Conservation (phyloP, 108 stramenopile species). For the Skeletonema marinoi region DNA sequence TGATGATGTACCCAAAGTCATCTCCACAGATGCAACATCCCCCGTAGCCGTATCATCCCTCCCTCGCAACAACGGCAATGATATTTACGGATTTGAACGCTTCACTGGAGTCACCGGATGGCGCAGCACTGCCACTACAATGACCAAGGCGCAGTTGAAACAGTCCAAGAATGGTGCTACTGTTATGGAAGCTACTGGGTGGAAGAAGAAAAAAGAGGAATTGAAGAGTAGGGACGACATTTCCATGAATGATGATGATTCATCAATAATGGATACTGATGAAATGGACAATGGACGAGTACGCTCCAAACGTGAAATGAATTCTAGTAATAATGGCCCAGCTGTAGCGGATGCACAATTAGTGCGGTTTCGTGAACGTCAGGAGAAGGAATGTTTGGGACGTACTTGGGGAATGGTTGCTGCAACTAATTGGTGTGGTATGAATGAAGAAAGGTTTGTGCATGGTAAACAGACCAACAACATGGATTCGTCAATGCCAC, state of each 20-base stretch:
- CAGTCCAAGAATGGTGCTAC: constrained; percentile 19
- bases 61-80: neutral
- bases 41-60: constrained; percentile 2
- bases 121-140: constrained; percentile 14
- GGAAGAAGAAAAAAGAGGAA: constrained; percentile 31
- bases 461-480: neutral
- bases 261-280: constrained; percentile 8
- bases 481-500: constrained; percentile 2
- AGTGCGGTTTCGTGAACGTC: constrained; percentile 25
- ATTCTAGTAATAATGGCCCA: neutral
- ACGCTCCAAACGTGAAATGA: constrained; percentile 1
- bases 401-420: constrained; percentile 28
- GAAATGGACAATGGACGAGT: constrained; percentile 13
- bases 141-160: neutral
- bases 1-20: constrained; percentile 2
- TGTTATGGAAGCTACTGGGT: constrained; percentile 40
- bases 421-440: neutral
- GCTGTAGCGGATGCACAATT: constrained; percentile 23
- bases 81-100: constrained; percentile 37
- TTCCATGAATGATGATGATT: constrained; percentile 19
- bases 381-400: constrained; percentile 21
- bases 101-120: constrained; percentile 36
- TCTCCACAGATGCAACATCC: constrained; percentile 3
- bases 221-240: neutral
- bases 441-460: neutral